Evolutionary conservation across 768 basidiomycete genomes (phyloP), one percentile per base, ranked within the genome.

Genomic region (Boletus reticulatus): DNA sequence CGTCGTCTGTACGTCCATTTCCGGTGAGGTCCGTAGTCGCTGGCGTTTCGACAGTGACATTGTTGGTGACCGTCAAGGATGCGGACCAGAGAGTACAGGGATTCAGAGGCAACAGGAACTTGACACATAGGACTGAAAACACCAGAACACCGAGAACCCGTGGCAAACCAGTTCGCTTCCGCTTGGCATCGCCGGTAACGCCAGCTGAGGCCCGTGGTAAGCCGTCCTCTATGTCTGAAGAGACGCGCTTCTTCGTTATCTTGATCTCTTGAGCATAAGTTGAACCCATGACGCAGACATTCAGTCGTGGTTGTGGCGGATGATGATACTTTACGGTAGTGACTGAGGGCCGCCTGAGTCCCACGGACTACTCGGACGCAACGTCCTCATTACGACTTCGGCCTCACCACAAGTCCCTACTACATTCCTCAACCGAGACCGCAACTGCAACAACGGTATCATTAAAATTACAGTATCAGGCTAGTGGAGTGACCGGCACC

Each of bases 1-100:
- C 75, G 27, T 74, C 71, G 12, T 70, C 65, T 14, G 76, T 77
- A 41, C 66, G 70, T 48, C 70, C 70, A 43, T 73, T 72, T 8
- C 72, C 67, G 9, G 48, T 58, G 22, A 72, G 45, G 19, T 44
- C 48, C 6, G 54, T 38, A 12, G 58, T 34, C 27, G 24, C 31
- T 4, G 44, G 52, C 17, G 32, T 37, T 48, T 32, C 34, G 12
- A 43, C 43, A 16, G 34, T 16, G 16, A 7, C 2, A 39, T 27
- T 10, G 43, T n/a, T 43, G 19, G 43, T 32, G 85, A 71, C 65
- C 57, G 38, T 14, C 17, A 47, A 39, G 16, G 16, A 32, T 27
- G 39, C 19, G n/a, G 42, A 16, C 58, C 51, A 55, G 27, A 50
- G 1, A 12, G 19, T 41, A 8, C 46, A 59, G 16, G 24, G 43